A percentile compares a stretch with the other conserved stretches of the same genome.
Conservation (phyloP, 257 asterid species). For the Apocynum venetum region DNA sequence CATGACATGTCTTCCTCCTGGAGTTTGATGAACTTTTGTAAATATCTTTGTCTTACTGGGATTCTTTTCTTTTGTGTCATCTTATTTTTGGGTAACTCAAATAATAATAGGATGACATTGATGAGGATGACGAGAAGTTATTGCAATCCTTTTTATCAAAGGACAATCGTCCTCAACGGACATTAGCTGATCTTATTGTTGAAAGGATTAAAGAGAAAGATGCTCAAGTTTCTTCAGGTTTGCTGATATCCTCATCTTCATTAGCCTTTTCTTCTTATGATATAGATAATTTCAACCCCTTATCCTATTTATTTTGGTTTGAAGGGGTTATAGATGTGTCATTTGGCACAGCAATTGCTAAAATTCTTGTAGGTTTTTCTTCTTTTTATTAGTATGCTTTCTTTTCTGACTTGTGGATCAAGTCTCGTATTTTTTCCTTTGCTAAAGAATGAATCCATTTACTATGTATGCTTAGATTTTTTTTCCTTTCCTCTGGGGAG, state of each 20-base stretch:
- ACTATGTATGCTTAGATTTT: background rate
- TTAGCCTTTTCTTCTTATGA: background rate
- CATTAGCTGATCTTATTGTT: slow-evolving; percentile 75
- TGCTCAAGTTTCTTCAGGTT: slow-evolving; percentile 82
- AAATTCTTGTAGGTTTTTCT: background rate
- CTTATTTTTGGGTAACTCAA: slow-evolving; percentile 8
- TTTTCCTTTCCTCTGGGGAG: background rate
- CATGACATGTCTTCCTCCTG: background rate
- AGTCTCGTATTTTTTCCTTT: background rate
- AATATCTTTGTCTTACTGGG: background rate
- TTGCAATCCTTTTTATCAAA: slow-evolving; percentile 66
- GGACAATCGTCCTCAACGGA: slow-evolving; percentile 58
- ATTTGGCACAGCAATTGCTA: background rate
- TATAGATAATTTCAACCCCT: background rate
- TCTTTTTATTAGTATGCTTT: background rate
- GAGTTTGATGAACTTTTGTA: background rate
- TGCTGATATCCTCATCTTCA: slow-evolving; percentile 4
- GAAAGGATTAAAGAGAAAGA: slow-evolving; percentile 67
- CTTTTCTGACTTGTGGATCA: background rate
- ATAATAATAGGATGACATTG: slow-evolving; percentile 48
- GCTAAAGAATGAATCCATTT: background rate
- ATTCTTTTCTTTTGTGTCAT: background rate
- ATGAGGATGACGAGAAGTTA: slow-evolving; percentile 69
- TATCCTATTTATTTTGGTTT: background rate
- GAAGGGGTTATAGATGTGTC: background rate